Percentiles rank a stretch among this genome's conserved stretches.
phyloP scores from a whole-genome alignment of 1,139 yeast genomes.

The Yamadazyma sp. region DNA sequence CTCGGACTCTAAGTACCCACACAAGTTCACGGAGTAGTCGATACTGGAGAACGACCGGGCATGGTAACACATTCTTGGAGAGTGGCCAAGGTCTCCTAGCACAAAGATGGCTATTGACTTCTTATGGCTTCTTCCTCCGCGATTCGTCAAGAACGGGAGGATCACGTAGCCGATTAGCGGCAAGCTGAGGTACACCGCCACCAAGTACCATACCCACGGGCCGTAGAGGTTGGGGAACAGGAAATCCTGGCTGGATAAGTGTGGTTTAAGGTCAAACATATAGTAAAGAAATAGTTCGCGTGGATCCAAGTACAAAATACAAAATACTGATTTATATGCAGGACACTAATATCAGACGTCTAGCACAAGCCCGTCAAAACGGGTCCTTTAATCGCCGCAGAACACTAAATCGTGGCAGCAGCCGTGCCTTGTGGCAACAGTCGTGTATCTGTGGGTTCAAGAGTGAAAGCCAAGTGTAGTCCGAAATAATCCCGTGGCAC shows the following conservation, averaged over 20 bases:
- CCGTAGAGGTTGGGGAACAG: conserved; percentile 18
- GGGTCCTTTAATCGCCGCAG: no score
- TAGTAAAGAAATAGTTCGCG: neutral
- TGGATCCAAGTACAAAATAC: no score
- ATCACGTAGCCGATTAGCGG: conserved; percentile 38
- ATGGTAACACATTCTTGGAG: conserved; percentile 94
- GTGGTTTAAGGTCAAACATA: conserved; percentile 8
- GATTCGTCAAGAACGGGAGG: conserved; percentile 29
- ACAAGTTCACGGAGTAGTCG: conserved; percentile 75
- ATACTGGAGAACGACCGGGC: conserved; percentile 70
- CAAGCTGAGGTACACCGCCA: conserved; percentile 34
- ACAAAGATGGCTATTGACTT: conserved; percentile 74
- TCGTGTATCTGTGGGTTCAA: no score
- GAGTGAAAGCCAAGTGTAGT: no score
- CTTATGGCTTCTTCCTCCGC: conserved; percentile 26
- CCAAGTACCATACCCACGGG: conserved; percentile 39
- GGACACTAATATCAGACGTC: no score
- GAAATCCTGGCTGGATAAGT: conserved; percentile 5
- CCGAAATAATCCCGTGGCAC: no score
- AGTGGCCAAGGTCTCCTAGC: conserved; percentile 91
- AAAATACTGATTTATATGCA: no score
- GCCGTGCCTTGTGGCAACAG: no score
- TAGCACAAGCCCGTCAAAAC: no score
- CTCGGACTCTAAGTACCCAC: conserved; percentile 74
- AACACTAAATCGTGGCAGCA: no score